Base-by-base conservation (phyloP, 2,329 filamentous ascomycete genomes). In the Xylaria hypoxylon region DNA sequence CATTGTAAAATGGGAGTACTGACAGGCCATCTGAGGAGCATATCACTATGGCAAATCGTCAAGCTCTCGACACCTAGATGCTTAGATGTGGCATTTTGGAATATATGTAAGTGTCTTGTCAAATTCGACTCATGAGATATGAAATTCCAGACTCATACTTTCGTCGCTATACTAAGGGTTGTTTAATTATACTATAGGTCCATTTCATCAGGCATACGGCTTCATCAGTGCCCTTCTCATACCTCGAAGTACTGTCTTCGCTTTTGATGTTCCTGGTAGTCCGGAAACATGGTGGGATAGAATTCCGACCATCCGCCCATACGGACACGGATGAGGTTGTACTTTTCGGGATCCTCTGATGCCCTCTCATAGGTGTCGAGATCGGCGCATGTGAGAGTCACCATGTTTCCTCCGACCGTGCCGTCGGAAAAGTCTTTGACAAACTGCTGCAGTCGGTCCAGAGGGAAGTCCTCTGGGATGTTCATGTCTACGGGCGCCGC, bases 301-400 rank as follows among this genome's bases (percentile, higher is more conserved):
- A 73, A 73, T 61, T 73, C 69, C 6, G 71, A 56, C 71, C 69
- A 73, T 2, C 71, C 69, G 15, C 70, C 71, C 71, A 73, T 72
- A 6, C 70, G 67, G n/a, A 72, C 69, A 5, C 71, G 64, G 1
- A 73, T 10, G 17, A 73, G 67, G 24, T 71, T 70, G 31, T 72
- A 73, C 17, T 69, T 68, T 48, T 73, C 71, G 1, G 67, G 64
- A 24, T 73, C 71, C 33, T 59, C 63, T 2, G 60, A 67, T 5
- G 71, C 71, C 17, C 31, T 45, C 51, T 59, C 15, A n/a, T 73
- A 73, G 2, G 71, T 73, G 3, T 62, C 59, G 3, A 61, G 71
- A 28, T 73, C 69, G 17, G 69, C 70, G 42, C 71, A 73, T 11
- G 70, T 70, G 4, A 73, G 64, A 2, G 70, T 72, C 24, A 73